Conservation (phyloP, 192 early-diverging fungal genomes). For the Dissophora ornata region DNA sequence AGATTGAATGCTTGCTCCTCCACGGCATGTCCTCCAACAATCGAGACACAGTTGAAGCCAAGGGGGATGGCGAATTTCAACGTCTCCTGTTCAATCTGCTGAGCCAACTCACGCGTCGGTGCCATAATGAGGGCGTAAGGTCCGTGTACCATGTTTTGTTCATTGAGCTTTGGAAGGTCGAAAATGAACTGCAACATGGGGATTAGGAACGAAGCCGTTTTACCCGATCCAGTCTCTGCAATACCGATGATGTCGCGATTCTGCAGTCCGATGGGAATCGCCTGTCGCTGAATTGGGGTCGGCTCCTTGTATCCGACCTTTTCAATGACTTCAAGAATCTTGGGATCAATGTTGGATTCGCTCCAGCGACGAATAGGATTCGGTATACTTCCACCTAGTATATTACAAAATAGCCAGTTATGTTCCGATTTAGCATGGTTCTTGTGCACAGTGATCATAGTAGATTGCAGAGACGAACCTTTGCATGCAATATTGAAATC, state of each 20-base stretch:
- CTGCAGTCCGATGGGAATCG: conserved; percentile 94
- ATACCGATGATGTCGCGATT: conserved; percentile 91
- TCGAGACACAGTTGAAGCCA: conserved; percentile 85
- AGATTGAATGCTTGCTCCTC: conserved; percentile 91
- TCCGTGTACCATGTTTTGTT: conserved; percentile 83
- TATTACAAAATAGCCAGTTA: too few relatives aligned
- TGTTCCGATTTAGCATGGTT: too few relatives aligned
- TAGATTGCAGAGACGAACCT: conserved; percentile 57
- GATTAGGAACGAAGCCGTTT: conserved; percentile 96
- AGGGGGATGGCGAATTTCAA: conserved; percentile 90
- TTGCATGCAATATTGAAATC: conserved; percentile 97
- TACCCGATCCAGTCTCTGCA: conserved; percentile 92
- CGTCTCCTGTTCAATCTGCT: conserved; percentile 95
- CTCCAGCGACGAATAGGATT: conserved; percentile 89
- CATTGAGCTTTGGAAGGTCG: conserved; percentile 79
- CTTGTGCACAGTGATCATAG: too few relatives aligned
- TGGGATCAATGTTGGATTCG: conserved; percentile 79
- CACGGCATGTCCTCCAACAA: conserved; percentile 88
- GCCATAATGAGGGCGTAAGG: conserved; percentile 96
- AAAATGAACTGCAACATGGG: conserved; percentile 94
- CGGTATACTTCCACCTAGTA: conserved; percentile 82
- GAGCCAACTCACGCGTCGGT: conserved; percentile 96
- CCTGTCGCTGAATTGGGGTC: conserved; percentile 97
- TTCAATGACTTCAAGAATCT: conserved; percentile 80
- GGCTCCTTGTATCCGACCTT: conserved; percentile 93